phyloP scores from a whole-genome alignment of 1,284 basidiomycete genomes.

The Bothia castanella region DNA sequence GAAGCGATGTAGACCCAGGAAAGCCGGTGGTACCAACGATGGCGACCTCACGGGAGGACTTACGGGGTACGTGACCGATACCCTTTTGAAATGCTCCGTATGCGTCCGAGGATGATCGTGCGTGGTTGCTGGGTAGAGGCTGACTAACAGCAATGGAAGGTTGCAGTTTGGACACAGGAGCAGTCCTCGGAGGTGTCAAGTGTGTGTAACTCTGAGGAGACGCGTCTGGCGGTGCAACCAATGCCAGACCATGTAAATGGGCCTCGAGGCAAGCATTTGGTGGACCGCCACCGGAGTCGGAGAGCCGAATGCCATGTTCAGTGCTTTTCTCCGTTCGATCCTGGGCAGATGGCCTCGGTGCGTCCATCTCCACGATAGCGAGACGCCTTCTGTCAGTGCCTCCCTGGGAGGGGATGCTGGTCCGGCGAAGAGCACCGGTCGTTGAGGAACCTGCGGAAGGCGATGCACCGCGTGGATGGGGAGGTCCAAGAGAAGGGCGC shows the following conservation, averaged over 20 bases:
- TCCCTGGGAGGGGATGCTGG: slow-evolving; percentile 53
- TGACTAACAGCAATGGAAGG: slow-evolving; percentile 22
- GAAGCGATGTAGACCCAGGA: slow-evolving; percentile 26
- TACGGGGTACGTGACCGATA: slow-evolving; percentile 30
- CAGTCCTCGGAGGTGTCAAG: slow-evolving; percentile 49
- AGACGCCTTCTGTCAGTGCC: slow-evolving; percentile 61
- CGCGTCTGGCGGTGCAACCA: slow-evolving; percentile 66
- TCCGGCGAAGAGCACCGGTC: slow-evolving; percentile 35
- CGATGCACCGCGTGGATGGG: slow-evolving; percentile 27
- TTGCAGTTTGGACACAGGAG: slow-evolving; percentile 33
- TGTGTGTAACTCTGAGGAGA: slow-evolving; percentile 50
- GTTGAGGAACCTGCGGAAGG: slow-evolving; percentile 23
- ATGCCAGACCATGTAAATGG: slow-evolving; percentile 51
- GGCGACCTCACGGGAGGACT: slow-evolving; percentile 53
- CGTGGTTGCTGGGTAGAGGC: slow-evolving; percentile 30
- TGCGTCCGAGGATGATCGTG: slow-evolving; percentile 48
- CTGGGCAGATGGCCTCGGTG: slow-evolving; percentile 17
- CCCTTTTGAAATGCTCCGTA: slow-evolving; percentile 13
- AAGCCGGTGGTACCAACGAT: slow-evolving; percentile 46
- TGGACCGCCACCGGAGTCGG: slow-evolving; percentile 28
- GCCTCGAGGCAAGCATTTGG: slow-evolving; percentile 40
- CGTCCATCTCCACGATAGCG: slow-evolving; percentile 60
- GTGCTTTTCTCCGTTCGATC: slow-evolving; percentile 27
- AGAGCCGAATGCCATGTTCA: slow-evolving; percentile 24
- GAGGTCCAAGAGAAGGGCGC: background rate